phyloP scores from a whole-genome alignment of 2,329 filamentous ascomycete species.

The Simplicillium aogashimaense region DNA sequence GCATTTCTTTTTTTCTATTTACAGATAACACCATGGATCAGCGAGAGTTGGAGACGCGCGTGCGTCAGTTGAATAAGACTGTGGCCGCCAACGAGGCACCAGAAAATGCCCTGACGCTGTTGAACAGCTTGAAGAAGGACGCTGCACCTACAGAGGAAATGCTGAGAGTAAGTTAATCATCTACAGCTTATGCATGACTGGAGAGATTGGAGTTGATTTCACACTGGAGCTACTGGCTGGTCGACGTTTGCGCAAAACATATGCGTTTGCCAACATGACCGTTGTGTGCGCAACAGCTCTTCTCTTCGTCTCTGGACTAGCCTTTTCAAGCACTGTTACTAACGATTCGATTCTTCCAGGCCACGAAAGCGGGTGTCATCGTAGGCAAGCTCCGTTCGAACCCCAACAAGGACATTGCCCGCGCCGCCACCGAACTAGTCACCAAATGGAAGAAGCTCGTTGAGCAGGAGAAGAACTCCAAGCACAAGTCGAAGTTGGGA shows the following conservation, averaged over 20 bases:
- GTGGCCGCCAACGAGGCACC: constrained; percentile 64
- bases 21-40: constrained; percentile 51
- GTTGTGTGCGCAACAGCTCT: background rate
- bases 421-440: constrained; percentile 72
- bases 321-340: constrained; percentile 3
- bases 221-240: too few species aligned
- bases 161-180: constrained; percentile 52
- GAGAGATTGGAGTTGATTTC: too few species aligned
- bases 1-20: background rate
- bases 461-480: constrained; percentile 48
- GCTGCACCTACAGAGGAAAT: constrained; percentile 82
- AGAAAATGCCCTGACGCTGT: constrained; percentile 59
- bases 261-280: background rate
- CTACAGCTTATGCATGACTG: background rate
- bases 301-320: constrained; percentile 2
- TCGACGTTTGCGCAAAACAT: background rate
- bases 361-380: constrained; percentile 82
- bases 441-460: constrained; percentile 79
- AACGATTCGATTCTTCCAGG: constrained; percentile 26
- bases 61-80: constrained; percentile 74
- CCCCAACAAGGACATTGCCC: constrained; percentile 70
- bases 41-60: constrained; percentile 68
- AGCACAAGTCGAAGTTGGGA: constrained; percentile 30
- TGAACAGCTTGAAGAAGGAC: constrained; percentile 71
- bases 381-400: constrained; percentile 75